phyloP scores from a whole-genome alignment of 371 early-diverging fungal genomes.

The Nosema muscidifuracis region DNA sequence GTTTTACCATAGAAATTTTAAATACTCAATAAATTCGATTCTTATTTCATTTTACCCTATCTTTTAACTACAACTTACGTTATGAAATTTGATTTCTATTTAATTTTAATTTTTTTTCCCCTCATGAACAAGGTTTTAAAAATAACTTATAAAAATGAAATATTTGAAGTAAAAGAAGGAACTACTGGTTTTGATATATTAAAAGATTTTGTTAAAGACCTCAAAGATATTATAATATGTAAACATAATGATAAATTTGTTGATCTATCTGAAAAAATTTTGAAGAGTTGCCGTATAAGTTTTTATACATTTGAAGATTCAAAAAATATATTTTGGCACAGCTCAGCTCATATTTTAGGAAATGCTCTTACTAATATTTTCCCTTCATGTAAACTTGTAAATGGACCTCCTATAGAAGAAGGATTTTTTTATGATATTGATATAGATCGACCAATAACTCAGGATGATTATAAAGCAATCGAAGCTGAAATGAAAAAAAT shows the following conservation, averaged over 20 bases:
- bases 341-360: constrained; percentile 96
- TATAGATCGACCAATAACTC: constrained; percentile 67
- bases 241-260: constrained; percentile 74
- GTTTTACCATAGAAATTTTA: no score
- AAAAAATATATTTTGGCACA: constrained; percentile 95
- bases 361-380: constrained; percentile 67
- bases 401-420: constrained; percentile 92
- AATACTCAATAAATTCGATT: no score
- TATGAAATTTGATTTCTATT: no score
- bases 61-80: no score
- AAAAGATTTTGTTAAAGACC: constrained; percentile 13
- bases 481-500: constrained; percentile 74
- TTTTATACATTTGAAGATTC: constrained; percentile 84
- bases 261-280: constrained; percentile 81
- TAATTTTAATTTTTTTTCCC: no score
- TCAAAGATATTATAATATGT: constrained; percentile 48
- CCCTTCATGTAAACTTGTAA: constrained; percentile 85
- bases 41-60: no score
- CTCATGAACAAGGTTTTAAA: no score
- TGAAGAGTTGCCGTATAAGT: constrained; percentile 72
- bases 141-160: constrained; percentile 11
- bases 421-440: constrained; percentile 99
- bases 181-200: constrained; percentile 41
- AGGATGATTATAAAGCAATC: constrained; percentile 74
- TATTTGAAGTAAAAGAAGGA: constrained; percentile 8